Conservation (phyloP, 2,329 filamentous ascomycete genomes). For the Clonostachys solani region DNA sequence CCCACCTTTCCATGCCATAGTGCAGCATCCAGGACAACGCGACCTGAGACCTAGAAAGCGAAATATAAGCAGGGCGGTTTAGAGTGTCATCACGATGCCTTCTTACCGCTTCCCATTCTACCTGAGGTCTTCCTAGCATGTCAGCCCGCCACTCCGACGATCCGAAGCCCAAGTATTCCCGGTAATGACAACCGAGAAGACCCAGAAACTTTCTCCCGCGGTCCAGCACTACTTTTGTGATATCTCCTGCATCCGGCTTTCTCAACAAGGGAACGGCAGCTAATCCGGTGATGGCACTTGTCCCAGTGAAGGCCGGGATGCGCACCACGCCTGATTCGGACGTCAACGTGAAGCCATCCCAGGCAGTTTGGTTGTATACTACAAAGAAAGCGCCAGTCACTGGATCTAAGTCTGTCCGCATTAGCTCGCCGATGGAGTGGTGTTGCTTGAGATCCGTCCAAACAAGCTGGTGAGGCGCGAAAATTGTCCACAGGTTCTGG, state of each 20-base stretch:
- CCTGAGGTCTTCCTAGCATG: too few species aligned
- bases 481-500: conserved; percentile 47
- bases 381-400: conserved; percentile 33
- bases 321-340: conserved; percentile 23
- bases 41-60: too few species aligned
- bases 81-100: too few species aligned
- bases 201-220: conserved; percentile 40
- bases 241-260: conserved; percentile 16
- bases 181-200: conserved; percentile 41
- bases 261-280: conserved; percentile 37
- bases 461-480: conserved; percentile 38
- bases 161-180: conserved; percentile 31
- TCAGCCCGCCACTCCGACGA: too few species aligned
- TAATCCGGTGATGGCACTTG: conserved; percentile 35
- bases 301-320: conserved; percentile 37
- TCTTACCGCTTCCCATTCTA: too few species aligned
- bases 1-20: too few species aligned
- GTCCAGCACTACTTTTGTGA: conserved; percentile 23
- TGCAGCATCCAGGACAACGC: too few species aligned
- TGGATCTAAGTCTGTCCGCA: conserved; percentile 13
- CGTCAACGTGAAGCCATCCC: conserved; percentile 42
- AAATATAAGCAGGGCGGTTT: too few species aligned
- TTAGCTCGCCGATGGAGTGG: conserved; percentile 21
- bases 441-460: conserved; percentile 28
- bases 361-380: conserved; percentile 37